phyloP scores from a whole-genome alignment of 2,329 filamentous ascomycete species.

The Colletotrichum sp. region DNA sequence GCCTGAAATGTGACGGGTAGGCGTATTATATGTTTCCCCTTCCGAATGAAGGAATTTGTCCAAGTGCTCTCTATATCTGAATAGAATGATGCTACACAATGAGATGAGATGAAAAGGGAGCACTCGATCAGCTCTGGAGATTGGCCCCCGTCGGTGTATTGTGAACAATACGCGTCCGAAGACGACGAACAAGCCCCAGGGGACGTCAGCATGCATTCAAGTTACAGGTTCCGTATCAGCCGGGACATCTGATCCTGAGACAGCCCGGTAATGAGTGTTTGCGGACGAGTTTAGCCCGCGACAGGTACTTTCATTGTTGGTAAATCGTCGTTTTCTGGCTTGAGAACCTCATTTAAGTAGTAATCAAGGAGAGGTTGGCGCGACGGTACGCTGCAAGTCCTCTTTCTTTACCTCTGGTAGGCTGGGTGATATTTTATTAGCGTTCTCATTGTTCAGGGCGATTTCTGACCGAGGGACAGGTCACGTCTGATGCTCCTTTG shows the following conservation, averaged over 20 bases:
- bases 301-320: neutral
- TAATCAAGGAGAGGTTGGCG: accelerated
- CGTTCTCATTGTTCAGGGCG: accelerated
- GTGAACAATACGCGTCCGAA: neutral
- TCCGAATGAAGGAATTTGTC: accelerated
- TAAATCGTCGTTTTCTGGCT: neutral
- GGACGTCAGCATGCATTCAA: neutral
- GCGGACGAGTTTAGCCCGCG: accelerated
- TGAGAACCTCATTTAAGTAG: neutral
- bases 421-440: neutral
- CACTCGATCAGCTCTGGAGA: neutral
- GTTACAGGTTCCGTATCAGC: neutral
- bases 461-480: neutral
- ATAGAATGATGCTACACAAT: accelerated
- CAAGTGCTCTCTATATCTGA: accelerated
- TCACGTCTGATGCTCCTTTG: neutral
- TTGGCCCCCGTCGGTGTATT: neutral
- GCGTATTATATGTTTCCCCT: neutral
- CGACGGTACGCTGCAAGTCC: neutral
- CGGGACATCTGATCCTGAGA: neutral
- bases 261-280: accelerated
- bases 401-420: neutral
- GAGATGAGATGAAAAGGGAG: neutral
- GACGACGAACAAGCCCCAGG: neutral
- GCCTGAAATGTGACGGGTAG: accelerated